A percentile compares a stretch with the other conserved stretches of the same genome.
Evolutionary conservation across 306 rosid species (phyloP).

Genomic region (Prosopis cineraria): DNA sequence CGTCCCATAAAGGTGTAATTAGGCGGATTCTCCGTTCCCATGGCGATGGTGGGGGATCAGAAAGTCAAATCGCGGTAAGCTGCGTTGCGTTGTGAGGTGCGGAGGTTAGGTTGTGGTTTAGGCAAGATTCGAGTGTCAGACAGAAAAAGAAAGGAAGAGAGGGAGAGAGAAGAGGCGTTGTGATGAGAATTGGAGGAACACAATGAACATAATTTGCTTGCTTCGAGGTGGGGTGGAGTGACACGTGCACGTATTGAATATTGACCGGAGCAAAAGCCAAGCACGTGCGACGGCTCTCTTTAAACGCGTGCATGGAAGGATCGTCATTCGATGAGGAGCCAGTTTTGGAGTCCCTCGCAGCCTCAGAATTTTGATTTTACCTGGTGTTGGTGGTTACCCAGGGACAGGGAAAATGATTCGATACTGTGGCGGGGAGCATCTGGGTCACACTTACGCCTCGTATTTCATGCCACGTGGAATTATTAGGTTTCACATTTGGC

Average conservation of each 20-base stretch:
- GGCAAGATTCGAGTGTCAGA: not conserved
- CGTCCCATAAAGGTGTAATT: slow-evolving; percentile 57
- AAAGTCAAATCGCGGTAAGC: not conserved
- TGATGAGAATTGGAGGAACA: not conserved
- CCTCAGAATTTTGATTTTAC: not conserved
- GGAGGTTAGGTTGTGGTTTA: not conserved
- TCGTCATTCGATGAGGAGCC: slow-evolving; percentile 38
- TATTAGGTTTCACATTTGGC: not conserved
- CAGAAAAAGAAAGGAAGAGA: not conserved
- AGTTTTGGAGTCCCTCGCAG: not conserved
- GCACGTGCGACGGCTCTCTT: slow-evolving; percentile 64
- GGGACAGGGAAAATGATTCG: not conserved
- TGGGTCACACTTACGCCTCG: not conserved
- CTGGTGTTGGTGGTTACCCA: not conserved
- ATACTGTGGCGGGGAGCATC: not conserved
- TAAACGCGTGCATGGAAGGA: slow-evolving; percentile 64
- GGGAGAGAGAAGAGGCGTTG: slow-evolving; percentile 20
- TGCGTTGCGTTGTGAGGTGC: not conserved
- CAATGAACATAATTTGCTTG: slow-evolving; percentile 27
- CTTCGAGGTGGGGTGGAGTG: slow-evolving; percentile 28
- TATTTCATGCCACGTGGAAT: slow-evolving; percentile 17
- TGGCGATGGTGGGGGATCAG: not conserved
- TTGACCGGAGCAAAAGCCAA: slow-evolving; percentile 34
- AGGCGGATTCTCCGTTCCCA: slow-evolving; percentile 57
- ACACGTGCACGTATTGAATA: slow-evolving; percentile 56